Evolutionary conservation across 169 alveolate species (phyloP).

Genomic region (Plasmodium falciparum): DNA sequence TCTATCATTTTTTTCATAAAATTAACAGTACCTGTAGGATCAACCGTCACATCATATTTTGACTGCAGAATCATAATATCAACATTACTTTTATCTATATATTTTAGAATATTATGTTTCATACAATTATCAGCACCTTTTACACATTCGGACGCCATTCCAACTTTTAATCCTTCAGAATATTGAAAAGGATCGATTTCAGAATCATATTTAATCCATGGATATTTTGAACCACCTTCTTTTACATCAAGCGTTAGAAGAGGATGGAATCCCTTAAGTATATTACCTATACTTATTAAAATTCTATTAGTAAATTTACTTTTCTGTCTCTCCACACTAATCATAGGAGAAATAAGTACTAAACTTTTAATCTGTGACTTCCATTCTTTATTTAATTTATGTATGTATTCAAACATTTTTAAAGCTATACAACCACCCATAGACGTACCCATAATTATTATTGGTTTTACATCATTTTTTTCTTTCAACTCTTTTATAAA

Average conservation of each 20-base stretch:
- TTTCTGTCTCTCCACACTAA: conserved; percentile 50
- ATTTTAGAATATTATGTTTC: conserved; percentile 16
- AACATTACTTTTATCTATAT: conserved; percentile 37
- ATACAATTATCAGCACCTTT: conserved; percentile 50
- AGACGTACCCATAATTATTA: conserved; percentile 58
- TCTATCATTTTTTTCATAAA: conserved; percentile 28
- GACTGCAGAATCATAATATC: conserved; percentile 57
- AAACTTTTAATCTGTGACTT: conserved; percentile 24
- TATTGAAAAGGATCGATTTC: conserved; percentile 52
- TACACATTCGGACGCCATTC: conserved; percentile 40
- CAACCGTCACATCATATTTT: conserved; percentile 47
- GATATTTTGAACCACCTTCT: conserved; percentile 15
- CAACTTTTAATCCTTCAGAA: conserved; percentile 22
- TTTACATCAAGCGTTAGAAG: too few species aligned
- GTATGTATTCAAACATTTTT: conserved; percentile 29
- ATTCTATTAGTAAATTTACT: conserved; percentile 38
- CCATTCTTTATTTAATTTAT: conserved; percentile 47
- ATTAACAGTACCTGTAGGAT: conserved; percentile 46
- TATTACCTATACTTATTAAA: conserved; percentile 18
- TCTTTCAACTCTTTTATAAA: conserved; percentile 66
- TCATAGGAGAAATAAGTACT: conserved; percentile 48
- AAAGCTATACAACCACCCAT: conserved; percentile 74
- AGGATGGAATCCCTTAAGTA: neutral
- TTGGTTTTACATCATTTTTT: conserved; percentile 47
- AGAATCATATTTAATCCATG: conserved; percentile 40